These are phyloP conservation scores for Gamarada debralockiae DNA, from an alignment of 495 filamentous ascomycete genomes.

Conservation along the genomic window DNA sequence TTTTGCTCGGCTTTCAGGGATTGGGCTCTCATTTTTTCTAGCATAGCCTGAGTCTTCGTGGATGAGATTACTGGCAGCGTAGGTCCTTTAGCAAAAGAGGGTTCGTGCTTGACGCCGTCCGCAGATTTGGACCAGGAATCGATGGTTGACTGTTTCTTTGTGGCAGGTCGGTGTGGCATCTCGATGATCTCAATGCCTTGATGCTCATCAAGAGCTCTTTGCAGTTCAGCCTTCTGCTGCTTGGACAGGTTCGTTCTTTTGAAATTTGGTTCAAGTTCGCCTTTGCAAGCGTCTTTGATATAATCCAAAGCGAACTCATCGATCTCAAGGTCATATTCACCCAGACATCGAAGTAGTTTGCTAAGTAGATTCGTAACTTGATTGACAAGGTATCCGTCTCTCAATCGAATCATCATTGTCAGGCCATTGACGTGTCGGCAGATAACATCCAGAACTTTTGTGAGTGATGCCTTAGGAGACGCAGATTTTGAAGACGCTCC, in stretches of 20 bases:
- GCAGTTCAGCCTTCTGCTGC: constrained; percentile 77
- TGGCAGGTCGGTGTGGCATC: constrained; percentile 25
- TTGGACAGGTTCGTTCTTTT: constrained; percentile 69
- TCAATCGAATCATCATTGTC: constrained; percentile 78
- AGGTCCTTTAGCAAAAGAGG: neutral
- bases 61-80: constrained; percentile 18
- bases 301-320: constrained; percentile 54
- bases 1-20: constrained; percentile 23
- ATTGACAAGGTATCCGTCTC: constrained; percentile 76
- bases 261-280: constrained; percentile 12
- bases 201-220: constrained; percentile 74
- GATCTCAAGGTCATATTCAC: constrained; percentile 64
- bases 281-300: constrained; percentile 44
- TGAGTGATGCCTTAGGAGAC: constrained; percentile 33
- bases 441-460: constrained; percentile 56
- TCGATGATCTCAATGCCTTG: constrained; percentile 49
- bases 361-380: constrained; percentile 60
- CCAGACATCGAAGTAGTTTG: constrained; percentile 71
- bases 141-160: constrained; percentile 60
- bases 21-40: constrained; percentile 34
- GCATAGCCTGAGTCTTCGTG: constrained; percentile 31
- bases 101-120: constrained; percentile 16
- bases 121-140: constrained; percentile 40
- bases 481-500: constrained; percentile 30
- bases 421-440: constrained; percentile 61